Base-by-base conservation (phyloP, 2,329 filamentous ascomycete genomes). In the Curvularia eragrostidis region DNA sequence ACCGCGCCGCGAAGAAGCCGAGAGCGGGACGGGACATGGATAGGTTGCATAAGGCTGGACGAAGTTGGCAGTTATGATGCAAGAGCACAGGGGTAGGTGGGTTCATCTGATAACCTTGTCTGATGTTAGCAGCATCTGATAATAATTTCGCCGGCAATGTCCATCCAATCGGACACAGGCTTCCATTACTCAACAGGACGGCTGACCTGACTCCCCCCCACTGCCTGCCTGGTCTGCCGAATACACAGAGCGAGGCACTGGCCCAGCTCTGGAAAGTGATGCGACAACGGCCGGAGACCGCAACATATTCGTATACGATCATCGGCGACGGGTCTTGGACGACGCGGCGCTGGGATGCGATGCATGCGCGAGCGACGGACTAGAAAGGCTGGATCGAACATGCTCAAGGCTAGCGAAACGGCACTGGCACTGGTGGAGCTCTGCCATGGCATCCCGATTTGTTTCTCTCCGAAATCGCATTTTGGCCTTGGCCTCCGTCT, bases 371-470 rank as follows among this genome's bases (percentile, higher is more conserved):
- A 32, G 15, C 24, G 47, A 41, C 32, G 5, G 32, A 34, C 32
- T 34, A 34, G 32, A 34, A 13, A 34, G 32, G 32, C n/a, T 34
- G 15, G n/a, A 43, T 15, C 49, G 42, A 53, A 48, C 21, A 32
- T 32, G 24, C 51, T 57, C 38, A 30, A 48, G 44, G 55, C 63
- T 66, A 66, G 59, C 51, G 36, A 50, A 48, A 54, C 26, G 39
- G 43, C 39, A n/a, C 23, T 43, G 13, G 6, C 43, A 38, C 21
- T 34, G 58, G 65, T 67, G 65, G 62, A 59, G 53, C 58, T 39
- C 49, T 50, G 52, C 47, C 39, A 52, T 57, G 21, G 48, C 39
- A 44, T 63, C 54, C 50, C 57, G 54, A 55, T 58, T 53, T 52
- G 48, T 50, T 36, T 42, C 51, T 32, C 36, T 49, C 44, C 34